Base-by-base conservation (phyloP, 1,284 basidiomycete genomes). In the Pascua sp. region DNA sequence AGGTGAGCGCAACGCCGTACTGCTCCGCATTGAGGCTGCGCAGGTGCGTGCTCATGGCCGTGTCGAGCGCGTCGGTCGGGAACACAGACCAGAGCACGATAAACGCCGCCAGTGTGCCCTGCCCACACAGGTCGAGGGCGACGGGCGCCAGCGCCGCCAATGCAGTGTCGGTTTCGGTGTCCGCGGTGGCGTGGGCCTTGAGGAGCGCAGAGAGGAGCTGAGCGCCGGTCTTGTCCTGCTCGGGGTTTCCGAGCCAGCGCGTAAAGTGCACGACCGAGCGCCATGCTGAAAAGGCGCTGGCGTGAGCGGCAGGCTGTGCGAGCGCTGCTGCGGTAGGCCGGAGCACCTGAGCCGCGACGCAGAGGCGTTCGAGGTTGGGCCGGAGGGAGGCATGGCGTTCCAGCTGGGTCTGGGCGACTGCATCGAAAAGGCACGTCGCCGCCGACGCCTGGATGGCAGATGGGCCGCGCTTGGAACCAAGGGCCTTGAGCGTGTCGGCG, bases 71-170 rank as follows among this genome's bases (percentile, higher is more conserved):
- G 15, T 32, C 37, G 1, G 41, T 24, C 17, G 38, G 45, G 12
- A 44, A 45, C 1, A 42, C 42, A 5, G 49, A 41, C 7, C 45
- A 45, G 9, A 62, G 49, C 24, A 56, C 49, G 56, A 58, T 50
- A 55, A 53, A 63, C 0, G 55, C 50, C 4, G 61, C 57, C 3
- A 63, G 50, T 17, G 43, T n/a, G 24, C 37, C 12, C 12, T 42
- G 2, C 37, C 32, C 10, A 17, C 45, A n/a, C 18, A 18, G 38
- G 9, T 18, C 42, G 24, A 49, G 38, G 1, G 49, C 38, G 46
- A 47, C 42, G 42, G 57, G 47, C 42, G 57, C 50, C 5, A 63
- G 53, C n/a, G 51, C 55, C 4, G 40, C 43, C 11, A 49, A 53
- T 0, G 49, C 53, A 15, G 51, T 41, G 17, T 47, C 37, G 5